Base-by-base conservation (phyloP, 805 yeast genomes). In the Cyberlindnera subsufficiens region DNA sequence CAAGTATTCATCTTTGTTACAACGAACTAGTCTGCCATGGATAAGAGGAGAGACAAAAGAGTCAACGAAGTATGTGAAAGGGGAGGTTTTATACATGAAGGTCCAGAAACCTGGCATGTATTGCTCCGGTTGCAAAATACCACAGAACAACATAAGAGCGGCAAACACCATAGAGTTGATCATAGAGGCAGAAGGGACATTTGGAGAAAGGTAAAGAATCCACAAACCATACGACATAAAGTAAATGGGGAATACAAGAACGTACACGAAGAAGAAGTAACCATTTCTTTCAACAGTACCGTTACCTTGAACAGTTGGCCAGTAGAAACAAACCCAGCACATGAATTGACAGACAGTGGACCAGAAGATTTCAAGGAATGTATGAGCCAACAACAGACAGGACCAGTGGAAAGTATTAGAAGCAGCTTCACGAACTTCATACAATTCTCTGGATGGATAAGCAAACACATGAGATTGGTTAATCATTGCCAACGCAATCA, bases 351-450 rank as follows among this genome's bases (percentile, higher is more conserved):
- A 67, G 7, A 75, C 44, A 25, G 77, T 47, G 51, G 79, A 76
- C 78, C 80, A 80, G 33, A 89, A 88, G 31, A 80, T 61, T 57
- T 83, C 91, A 35, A 77, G 79, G 25, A 79, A 61, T 32, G 82
- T 68, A 56, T 81, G 86, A 13, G 86, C 77, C 25, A 71, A 36
- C 43, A 83, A 68, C 47, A 82, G 82, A 0, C 82, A 73, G 39
- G 63, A 47, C 88, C 90, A 83, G 7, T 78, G 65, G 54, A 80
- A 82, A 0, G 88, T 78, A 61, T 78, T 80, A 3, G 87, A 76
- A 10, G 87, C 86, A 43, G 85, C 71, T 56, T 83, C 89, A 60
- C 89, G 75, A 30, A 76, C 83, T 59, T 83, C 89, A 53, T 81
- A 82, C 32, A 82, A 61, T 50, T 75, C 75, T 64, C 90, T 74